A percentile compares a stretch with the other conserved stretches of the same genome.
These are phyloP conservation scores for Cordyceps cateniannulata DNA, from an alignment of 2,329 filamentous ascomycete species.

Conservation along the genomic window DNA sequence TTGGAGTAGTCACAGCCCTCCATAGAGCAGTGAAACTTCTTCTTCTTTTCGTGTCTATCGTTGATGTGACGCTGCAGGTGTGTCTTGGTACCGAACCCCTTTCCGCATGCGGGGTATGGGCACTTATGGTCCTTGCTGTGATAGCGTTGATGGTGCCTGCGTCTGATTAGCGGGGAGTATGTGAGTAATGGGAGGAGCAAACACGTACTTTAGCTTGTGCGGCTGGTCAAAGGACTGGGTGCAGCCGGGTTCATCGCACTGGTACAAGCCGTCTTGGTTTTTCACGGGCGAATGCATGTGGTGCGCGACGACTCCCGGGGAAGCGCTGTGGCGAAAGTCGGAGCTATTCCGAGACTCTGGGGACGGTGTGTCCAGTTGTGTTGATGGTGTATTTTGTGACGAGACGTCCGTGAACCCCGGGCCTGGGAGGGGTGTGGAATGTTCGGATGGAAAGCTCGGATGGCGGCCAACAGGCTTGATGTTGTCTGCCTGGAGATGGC, in stretches of 20 bases:
- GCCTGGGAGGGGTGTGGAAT: conserved; percentile 35
- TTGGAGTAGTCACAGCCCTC: conserved; percentile 50
- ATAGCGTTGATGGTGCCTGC: conserved; percentile 54
- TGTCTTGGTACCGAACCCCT: conserved; percentile 55
- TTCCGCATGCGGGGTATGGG: conserved; percentile 44
- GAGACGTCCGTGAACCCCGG: conserved; percentile 34
- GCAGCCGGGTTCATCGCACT: conserved; percentile 32
- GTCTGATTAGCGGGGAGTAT: conserved; percentile 16
- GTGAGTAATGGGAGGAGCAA: background rate
- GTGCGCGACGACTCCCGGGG: conserved; percentile 23
- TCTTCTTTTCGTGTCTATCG: conserved; percentile 54
- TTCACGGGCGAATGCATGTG: conserved; percentile 20
- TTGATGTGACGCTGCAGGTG: conserved; percentile 57
- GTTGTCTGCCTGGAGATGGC: conserved; percentile 21
- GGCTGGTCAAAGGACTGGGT: conserved; percentile 46
- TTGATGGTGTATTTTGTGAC: conserved; percentile 40
- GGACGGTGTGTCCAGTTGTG: conserved; percentile 36
- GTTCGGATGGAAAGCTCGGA: conserved; percentile 32
- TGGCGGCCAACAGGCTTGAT: conserved; percentile 21
- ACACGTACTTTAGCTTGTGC: conserved; percentile 51
- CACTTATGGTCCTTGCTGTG: conserved; percentile 55
- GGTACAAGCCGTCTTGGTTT: conserved; percentile 22
- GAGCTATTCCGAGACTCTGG: conserved; percentile 32
- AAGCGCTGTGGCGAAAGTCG: conserved; percentile 31
- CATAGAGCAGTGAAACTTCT: conserved; percentile 52